Base-by-base conservation (phyloP, 2,329 filamentous ascomycete genomes). In the Penicillium hesseltinei region DNA sequence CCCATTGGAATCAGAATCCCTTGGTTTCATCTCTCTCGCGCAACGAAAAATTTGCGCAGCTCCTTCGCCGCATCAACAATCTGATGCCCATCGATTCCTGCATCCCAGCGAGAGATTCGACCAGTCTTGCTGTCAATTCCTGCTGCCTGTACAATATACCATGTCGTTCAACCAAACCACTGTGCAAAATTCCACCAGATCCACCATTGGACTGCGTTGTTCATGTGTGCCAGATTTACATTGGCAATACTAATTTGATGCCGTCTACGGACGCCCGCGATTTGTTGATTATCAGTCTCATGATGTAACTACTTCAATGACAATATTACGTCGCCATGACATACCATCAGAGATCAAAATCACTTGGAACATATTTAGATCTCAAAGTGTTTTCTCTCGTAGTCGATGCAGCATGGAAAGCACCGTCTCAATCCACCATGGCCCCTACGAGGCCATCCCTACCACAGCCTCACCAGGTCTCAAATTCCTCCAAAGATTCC, bases 401-500 rank as follows among this genome's bases (percentile, higher is more conserved):
- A 38, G 13, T 44, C 9, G 8, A 31, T 36, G 5, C 48, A 56
- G 17, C 13, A 61, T 62, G 60, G 47, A 56, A 46, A 36, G 44
- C 23, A 17, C 47, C 19, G 45, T 60, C 23, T 56, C 43, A 1
- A 61, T 66, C 42, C 61, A 66, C 52, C 55, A 62, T n/a, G 65
- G 64, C 17, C 54, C 59, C n/a, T 63, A 58, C 29, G 56, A 60
- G 47, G 54, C 62, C 2, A 67, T 68, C 35, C 51, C 62, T 8
- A 5, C 31, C 17, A 49, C 17, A 23, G 57, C 60, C 25, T 58
- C 62, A 3, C 62, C 66, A 9, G 65, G 62, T 31, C 58, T 68
- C 9, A 44, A 38, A 31, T 67, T 68, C 51, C 64, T 67, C 21
- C 54, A 52, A 38, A 45, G 54, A 36, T 66, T 66, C 44, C 54